phyloP scores from a whole-genome alignment of 192 early-diverging fungal genomes.

The Backusella macrospora region DNA sequence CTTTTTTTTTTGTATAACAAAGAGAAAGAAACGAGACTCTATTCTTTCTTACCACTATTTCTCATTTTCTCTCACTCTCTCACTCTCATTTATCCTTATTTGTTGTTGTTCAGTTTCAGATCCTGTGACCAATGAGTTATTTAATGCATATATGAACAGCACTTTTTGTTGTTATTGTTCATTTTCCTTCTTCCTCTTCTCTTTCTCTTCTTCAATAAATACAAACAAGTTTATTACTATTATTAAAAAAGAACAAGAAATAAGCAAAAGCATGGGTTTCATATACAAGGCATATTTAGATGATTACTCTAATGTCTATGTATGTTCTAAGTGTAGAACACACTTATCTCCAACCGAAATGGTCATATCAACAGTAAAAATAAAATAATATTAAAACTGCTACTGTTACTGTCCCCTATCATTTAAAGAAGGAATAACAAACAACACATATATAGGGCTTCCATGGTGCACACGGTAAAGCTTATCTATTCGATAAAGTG shows the following conservation, averaged over 20 bases:
- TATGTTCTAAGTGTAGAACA: slow-evolving; percentile 2
- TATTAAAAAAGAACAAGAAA: no score
- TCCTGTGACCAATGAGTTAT: background rate
- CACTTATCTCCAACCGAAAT: slow-evolving; percentile 15
- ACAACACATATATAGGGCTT: background rate
- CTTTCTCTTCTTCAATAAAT: background rate
- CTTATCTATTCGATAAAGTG: slow-evolving; percentile 2
- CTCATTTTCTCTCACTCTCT: no score
- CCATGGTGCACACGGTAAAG: background rate
- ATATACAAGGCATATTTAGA: slow-evolving; percentile 10
- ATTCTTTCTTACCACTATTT: background rate
- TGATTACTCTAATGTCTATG: background rate
- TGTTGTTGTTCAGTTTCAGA: background rate
- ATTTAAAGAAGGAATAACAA: background rate
- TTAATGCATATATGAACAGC: background rate
- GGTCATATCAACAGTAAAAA: slow-evolving; percentile 18
- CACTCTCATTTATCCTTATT: background rate
- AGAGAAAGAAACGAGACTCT: background rate
- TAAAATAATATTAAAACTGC: background rate
- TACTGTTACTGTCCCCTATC: background rate
- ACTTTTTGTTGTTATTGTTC: background rate
- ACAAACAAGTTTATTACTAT: no score
- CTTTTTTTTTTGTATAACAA: background rate
- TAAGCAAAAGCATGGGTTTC: background rate
- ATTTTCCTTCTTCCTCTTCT: background rate